These are phyloP conservation scores for Saprolegnia diclina DNA, from an alignment of 352 stramenopile genomes.

Conservation along the genomic window DNA sequence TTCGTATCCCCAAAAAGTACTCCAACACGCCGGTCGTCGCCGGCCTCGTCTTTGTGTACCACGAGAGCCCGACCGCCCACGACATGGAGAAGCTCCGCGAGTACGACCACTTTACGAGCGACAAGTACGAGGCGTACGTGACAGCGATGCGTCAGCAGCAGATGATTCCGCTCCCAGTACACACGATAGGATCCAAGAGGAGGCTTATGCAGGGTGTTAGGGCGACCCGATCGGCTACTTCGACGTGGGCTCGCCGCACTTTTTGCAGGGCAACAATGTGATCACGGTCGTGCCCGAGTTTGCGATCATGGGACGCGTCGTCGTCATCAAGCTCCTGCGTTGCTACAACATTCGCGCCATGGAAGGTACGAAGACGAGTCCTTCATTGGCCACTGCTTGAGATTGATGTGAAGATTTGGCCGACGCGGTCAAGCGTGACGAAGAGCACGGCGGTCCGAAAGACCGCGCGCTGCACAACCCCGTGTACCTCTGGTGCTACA, in stretches of 20 bases:
- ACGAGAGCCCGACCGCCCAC: slow-evolving; percentile 12
- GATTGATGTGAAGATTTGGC: slow-evolving; percentile 8
- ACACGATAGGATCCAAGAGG: not conserved
- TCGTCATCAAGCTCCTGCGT: slow-evolving; percentile 20
- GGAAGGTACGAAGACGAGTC: slow-evolving; percentile 6
- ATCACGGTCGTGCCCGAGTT: slow-evolving; percentile 25
- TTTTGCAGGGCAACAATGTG: slow-evolving; percentile 20
- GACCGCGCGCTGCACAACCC: slow-evolving; percentile 1
- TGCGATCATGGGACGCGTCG: slow-evolving; percentile 20
- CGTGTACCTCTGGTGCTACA: slow-evolving; percentile 25
- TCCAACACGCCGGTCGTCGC: slow-evolving; percentile 20
- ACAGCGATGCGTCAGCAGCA: slow-evolving; percentile 1
- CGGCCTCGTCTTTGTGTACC: slow-evolving; percentile 24
- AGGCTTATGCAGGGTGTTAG: not conserved
- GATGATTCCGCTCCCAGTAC: slow-evolving; percentile 22
- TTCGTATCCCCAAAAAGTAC: slow-evolving; percentile 22
- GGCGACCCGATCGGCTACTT: slow-evolving; percentile 22
- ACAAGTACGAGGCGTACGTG: slow-evolving; percentile 25
- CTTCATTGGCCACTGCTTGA: too few relatives aligned
- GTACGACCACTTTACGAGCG: slow-evolving; percentile 28
- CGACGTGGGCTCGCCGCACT: slow-evolving; percentile 24
- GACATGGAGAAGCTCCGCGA: slow-evolving; percentile 21
- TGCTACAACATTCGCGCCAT: slow-evolving; percentile 27
- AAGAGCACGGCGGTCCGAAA: slow-evolving; percentile 6
- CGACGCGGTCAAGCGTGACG: slow-evolving; percentile 22